Base-by-base conservation (phyloP, 2,329 filamentous ascomycete genomes). In the Neofusicoccum sp. region DNA sequence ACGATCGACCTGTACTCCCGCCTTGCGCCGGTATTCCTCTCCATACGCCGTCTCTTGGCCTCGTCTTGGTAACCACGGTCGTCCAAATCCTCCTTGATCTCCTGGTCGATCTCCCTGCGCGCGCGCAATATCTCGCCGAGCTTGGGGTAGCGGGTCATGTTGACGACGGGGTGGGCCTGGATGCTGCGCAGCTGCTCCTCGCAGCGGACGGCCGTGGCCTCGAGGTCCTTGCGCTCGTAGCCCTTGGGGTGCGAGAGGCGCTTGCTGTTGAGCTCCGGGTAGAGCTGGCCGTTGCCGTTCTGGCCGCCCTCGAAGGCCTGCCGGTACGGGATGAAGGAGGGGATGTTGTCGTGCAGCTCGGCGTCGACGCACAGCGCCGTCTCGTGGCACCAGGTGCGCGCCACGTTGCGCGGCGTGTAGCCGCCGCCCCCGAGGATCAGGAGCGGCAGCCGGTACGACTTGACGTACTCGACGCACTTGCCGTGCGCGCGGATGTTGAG, bases 341-440 rank as follows among this genome's bases (percentile, higher is more conserved):
- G 94, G 33, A 98, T 89, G 11, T 87, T 84, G 16, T 89, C 85
- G 73, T 85, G 80, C 66, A 97, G 89, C 63, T 86, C 85, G 66
- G 89, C 83, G 68, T 89, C 88, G 66, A 96, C 91, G 65, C 92
- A 92, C 68, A 98, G 92, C 65, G 91, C 90, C 11, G 95, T 99
- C 79, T 99, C 95, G 78, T 96, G 94, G 29, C 93, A 92, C 95
- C 95, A 99, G 34, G 94, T 93, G 61, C 95, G 90, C 45, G 95
- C 95, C 6, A 99, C 95, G 72, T 99, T 99, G 67, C 94, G 87
- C 4, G 95, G 93, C 12, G 95, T 99, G 78, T 99, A 99, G 33
- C 95, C 95, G 63, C 95, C 95, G 43, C 95, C 95, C 48, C 95
- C 95, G 64, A 98, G 91, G 61, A 99, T 86, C 56, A 99, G 87